Evolutionary conservation across 345 rosid genomes (phyloP).

Genomic region (Citrus reticulata): DNA sequence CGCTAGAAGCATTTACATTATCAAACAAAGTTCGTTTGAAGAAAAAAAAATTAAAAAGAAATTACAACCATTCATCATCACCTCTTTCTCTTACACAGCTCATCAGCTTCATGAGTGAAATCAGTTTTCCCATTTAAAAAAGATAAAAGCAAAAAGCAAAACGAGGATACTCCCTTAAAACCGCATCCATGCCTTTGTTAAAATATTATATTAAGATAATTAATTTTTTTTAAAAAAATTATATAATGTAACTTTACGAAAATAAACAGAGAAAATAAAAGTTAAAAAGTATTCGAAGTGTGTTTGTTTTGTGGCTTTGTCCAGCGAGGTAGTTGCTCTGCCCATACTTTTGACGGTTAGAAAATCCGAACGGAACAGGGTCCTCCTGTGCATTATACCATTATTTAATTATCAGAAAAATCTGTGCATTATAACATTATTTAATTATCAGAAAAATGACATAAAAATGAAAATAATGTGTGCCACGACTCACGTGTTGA

Average conservation of each 20-base stretch:
- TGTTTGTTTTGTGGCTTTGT: slow-evolving; percentile 15
- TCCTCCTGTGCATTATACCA: slow-evolving; percentile 9
- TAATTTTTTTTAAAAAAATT: background rate
- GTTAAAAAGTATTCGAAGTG: slow-evolving; percentile 12
- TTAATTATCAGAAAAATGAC: background rate
- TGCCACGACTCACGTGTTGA: background rate
- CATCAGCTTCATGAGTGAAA: slow-evolving; percentile 26
- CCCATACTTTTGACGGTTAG: slow-evolving; percentile 24
- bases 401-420: background rate
- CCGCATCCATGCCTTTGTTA: slow-evolving; percentile 47
- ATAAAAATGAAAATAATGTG: background rate
- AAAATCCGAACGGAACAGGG: slow-evolving; percentile 19
- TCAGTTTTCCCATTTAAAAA: slow-evolving; percentile 2
- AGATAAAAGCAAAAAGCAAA: slow-evolving; percentile 14
- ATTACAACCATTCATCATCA: slow-evolving; percentile 20
- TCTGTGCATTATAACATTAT: background rate
- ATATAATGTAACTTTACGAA: background rate
- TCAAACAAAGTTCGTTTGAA: slow-evolving; percentile 9
- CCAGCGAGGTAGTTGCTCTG: slow-evolving; percentile 14
- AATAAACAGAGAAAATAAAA: background rate
- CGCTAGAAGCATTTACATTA: slow-evolving; percentile 13
- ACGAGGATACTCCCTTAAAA: slow-evolving; percentile 62
- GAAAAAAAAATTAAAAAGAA: background rate
- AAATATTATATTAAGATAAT: slow-evolving; percentile 6
- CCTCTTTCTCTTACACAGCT: slow-evolving; percentile 21